Percentiles rank a stretch among this genome's conserved stretches.
Conservation (phyloP, 2,329 filamentous ascomycete species). For the Botrytis aclada region DNA sequence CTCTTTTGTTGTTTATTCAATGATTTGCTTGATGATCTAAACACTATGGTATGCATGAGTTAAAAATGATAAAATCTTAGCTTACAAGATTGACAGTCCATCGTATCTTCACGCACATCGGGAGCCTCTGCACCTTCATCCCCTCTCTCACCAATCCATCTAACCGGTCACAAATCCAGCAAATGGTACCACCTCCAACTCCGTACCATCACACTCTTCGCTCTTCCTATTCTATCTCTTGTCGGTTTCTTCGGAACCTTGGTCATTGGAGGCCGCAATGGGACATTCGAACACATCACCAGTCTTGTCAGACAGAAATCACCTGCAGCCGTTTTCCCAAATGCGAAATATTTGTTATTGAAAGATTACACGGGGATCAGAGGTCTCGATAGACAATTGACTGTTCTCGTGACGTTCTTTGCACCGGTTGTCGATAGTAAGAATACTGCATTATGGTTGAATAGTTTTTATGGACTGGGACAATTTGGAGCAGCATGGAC, state of each 20-base stretch:
- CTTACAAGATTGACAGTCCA: conserved; percentile 16
- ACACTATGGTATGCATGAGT: conserved; percentile 15
- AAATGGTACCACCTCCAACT: conserved; percentile 22
- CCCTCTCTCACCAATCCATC: conserved; percentile 14
- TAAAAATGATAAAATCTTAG: background rate
- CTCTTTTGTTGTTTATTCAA: background rate
- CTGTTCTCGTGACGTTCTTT: conserved; percentile 32
- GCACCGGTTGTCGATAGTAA: conserved; percentile 26
- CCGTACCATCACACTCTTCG: conserved; percentile 24
- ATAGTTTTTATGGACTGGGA: conserved; percentile 29
- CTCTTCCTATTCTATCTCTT: conserved; percentile 29
- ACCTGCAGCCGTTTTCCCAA: conserved; percentile 23
- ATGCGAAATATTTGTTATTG: conserved; percentile 24
- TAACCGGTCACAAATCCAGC: conserved; percentile 6
- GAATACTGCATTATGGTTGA: conserved; percentile 25
- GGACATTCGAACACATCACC: conserved; percentile 25
- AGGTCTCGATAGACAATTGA: conserved; percentile 29
- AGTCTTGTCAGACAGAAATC: conserved; percentile 18
- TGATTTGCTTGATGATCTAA: background rate
- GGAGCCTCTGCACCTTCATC: background rate
- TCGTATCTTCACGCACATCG: conserved; percentile 15
- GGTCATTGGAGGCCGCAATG: conserved; percentile 26
- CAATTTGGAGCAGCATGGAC: conserved; percentile 35
- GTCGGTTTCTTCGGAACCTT: conserved; percentile 24
- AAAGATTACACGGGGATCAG: conserved; percentile 28